Percentiles rank a stretch among this genome's conserved stretches.
phyloP scores from a whole-genome alignment of 768 basidiomycete species.

The Rhodocollybia butyracea region DNA sequence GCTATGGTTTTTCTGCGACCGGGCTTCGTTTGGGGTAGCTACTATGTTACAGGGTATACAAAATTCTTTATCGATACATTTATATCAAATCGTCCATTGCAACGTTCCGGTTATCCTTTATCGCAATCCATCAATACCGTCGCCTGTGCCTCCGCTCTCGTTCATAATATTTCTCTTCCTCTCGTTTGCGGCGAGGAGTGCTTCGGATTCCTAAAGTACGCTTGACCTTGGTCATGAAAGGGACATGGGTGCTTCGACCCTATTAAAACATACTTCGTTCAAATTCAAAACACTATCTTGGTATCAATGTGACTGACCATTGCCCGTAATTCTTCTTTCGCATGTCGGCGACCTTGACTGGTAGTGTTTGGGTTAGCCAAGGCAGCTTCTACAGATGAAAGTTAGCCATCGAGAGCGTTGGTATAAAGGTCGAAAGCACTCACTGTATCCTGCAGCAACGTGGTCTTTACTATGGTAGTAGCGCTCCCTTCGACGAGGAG shows the following conservation, averaged over 20 bases:
- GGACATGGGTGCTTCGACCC: slow-evolving; percentile 45
- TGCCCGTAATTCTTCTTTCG: slow-evolving; percentile 39
- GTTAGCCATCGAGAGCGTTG: neutral
- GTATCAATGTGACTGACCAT: slow-evolving; percentile 36
- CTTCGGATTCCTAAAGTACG: slow-evolving; percentile 49
- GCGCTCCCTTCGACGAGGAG: slow-evolving; percentile 12
- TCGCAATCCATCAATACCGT: neutral
- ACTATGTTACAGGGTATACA: too few species aligned
- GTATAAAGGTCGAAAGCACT: slow-evolving; percentile 14
- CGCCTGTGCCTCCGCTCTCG: neutral
- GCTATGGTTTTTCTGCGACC: too few species aligned
- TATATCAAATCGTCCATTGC: too few species aligned
- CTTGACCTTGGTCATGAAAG: slow-evolving; percentile 50
- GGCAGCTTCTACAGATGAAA: slow-evolving; percentile 34
- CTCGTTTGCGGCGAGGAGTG: slow-evolving; percentile 28
- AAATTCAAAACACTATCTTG: too few species aligned
- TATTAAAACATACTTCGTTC: slow-evolving; percentile 21
- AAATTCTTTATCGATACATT: too few species aligned
- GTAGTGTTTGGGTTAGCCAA: slow-evolving; percentile 51
- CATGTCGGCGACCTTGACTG: slow-evolving; percentile 38
- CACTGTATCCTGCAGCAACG: slow-evolving; percentile 48
- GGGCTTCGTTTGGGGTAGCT: too few species aligned
- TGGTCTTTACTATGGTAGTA: slow-evolving; percentile 39
- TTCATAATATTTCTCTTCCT: slow-evolving; percentile 1
- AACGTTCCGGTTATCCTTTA: too few species aligned